Evolutionary conservation across 371 early-diverging fungal species (phyloP).

Genomic region (Mucor circinelloides): DNA sequence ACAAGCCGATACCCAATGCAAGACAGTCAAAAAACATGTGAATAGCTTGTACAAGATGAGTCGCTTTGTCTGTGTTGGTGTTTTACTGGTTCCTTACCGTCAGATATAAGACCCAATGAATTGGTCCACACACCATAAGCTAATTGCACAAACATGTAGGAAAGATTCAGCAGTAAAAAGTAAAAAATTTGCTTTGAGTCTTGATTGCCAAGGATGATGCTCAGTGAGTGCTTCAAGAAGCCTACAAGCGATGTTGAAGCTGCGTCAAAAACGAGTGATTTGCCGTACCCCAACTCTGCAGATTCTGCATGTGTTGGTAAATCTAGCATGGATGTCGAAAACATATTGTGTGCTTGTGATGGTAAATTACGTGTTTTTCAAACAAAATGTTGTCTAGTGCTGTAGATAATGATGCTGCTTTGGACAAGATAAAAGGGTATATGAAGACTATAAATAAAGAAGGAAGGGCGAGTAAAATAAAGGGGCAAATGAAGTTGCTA

Average conservation of each 20-base stretch:
- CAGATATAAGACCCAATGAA: slow-evolving; percentile 91
- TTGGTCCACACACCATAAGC: slow-evolving; percentile 91
- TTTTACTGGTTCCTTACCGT: slow-evolving; percentile 56
- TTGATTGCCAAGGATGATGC: slow-evolving; percentile 61
- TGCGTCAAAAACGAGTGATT: slow-evolving; percentile 35
- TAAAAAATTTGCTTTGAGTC: slow-evolving; percentile 91
- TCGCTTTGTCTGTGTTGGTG: background rate
- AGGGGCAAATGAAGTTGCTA: background rate
- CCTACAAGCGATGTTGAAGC: slow-evolving; percentile 31
- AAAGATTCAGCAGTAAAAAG: slow-evolving; percentile 88
- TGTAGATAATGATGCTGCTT: slow-evolving; percentile 4
- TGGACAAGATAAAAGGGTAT: slow-evolving; percentile 26
- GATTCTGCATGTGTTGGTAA: slow-evolving; percentile 48
- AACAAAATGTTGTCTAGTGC: background rate
- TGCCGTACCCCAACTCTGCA: slow-evolving; percentile 40
- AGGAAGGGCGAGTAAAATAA: background rate
- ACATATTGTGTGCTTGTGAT: background rate
- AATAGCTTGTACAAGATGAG: slow-evolving; percentile 61
- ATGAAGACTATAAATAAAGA: background rate
- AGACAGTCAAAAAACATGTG: slow-evolving; percentile 98
- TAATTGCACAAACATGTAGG: slow-evolving; percentile 92
- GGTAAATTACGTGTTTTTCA: background rate
- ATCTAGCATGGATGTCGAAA: slow-evolving; percentile 36
- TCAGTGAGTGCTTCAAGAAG: slow-evolving; percentile 48
- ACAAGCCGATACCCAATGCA: slow-evolving; percentile 84